Percentiles rank a stretch among this genome's conserved stretches.
These are phyloP conservation scores for Solanum dulcamara DNA, from an alignment of 257 asterid species.

Conservation along the genomic window DNA sequence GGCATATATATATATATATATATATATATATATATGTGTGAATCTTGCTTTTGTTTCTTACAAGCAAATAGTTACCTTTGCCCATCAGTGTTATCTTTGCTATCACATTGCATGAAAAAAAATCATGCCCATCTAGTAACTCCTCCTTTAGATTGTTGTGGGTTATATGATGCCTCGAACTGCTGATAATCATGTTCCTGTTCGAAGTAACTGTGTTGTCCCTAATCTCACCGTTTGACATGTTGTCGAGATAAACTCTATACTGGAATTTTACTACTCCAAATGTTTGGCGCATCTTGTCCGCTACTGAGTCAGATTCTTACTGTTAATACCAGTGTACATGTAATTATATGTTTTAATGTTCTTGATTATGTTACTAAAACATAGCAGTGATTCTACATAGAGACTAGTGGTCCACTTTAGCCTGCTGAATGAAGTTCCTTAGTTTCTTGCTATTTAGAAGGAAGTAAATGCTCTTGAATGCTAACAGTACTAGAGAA, in stretches of 20 bases:
- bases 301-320: not conserved
- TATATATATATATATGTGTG: not conserved
- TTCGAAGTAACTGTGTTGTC: not conserved
- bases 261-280: not conserved
- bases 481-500: not conserved
- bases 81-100: not conserved
- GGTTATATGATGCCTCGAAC: not conserved
- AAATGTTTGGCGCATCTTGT: not conserved
- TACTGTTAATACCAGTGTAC: not conserved
- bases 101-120: not conserved
- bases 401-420: not conserved
- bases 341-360: not conserved
- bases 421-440: not conserved
- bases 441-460: not conserved
- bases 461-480: not conserved
- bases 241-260: not conserved
- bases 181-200: not conserved
- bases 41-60: not conserved
- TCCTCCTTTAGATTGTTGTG: not conserved
- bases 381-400: not conserved
- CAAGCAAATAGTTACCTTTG: not conserved
- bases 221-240: not conserved
- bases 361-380: not conserved
- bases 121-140: not conserved
- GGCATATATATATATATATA: not conserved